These are phyloP conservation scores for Beauveria bassiana DNA, from an alignment of 2,329 filamentous ascomycete genomes.

Conservation along the genomic window DNA sequence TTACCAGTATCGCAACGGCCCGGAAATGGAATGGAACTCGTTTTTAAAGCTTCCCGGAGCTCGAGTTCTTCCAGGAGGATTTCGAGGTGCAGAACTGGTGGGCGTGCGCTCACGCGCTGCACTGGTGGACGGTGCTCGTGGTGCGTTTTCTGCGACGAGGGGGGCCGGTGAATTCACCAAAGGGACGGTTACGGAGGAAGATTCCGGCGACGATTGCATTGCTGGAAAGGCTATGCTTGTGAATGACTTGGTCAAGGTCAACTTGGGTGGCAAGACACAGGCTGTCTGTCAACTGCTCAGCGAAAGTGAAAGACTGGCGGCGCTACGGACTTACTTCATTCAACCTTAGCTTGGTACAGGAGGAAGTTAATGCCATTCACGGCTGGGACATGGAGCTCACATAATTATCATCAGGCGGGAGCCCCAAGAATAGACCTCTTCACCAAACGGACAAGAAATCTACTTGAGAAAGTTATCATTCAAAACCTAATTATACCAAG, in stretches of 20 bases:
- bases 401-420: neutral
- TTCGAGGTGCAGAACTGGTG: conserved; percentile 16
- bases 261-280: conserved; percentile 38
- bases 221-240: conserved; percentile 43
- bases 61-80: conserved; percentile 42
- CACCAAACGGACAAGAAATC: neutral
- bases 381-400: neutral
- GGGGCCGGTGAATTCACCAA: neutral
- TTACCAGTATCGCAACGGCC: conserved; percentile 48
- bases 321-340: neutral
- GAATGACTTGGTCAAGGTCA: conserved; percentile 41
- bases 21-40: conserved; percentile 46
- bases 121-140: conserved; percentile 9
- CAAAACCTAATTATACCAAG: conserved; percentile 9
- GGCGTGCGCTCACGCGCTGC: conserved; percentile 10
- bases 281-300: conserved; percentile 34
- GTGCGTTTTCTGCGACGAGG: conserved; percentile 9
- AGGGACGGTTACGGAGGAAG: neutral
- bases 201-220: conserved; percentile 28
- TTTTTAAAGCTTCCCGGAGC: conserved; percentile 59
- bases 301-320: conserved; percentile 32
- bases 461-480: conserved; percentile 7
- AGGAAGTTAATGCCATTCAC: neutral
- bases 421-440: neutral
- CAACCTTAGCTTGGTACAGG: neutral